These are phyloP conservation scores for Diaporthe batatas DNA, from an alignment of 2,329 filamentous ascomycete species.

Conservation along the genomic window DNA sequence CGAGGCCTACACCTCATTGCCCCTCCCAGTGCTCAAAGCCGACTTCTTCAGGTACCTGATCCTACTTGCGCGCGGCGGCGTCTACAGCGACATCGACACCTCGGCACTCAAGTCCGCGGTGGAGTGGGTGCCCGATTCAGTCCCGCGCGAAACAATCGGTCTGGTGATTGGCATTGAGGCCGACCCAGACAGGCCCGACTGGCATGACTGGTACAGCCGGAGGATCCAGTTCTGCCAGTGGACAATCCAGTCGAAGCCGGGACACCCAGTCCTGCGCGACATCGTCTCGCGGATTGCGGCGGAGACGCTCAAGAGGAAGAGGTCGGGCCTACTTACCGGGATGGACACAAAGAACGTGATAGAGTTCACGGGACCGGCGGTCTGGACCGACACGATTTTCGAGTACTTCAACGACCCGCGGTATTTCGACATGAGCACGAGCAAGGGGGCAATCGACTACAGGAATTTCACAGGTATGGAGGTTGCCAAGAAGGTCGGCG, in stretches of 20 bases:
- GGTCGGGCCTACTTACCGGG: constrained; percentile 71
- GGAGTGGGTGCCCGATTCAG: constrained; percentile 86
- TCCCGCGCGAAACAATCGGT: constrained; percentile 83
- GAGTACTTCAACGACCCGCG: constrained; percentile 92
- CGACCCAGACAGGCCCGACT: constrained; percentile 92
- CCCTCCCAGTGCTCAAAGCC: constrained; percentile 81
- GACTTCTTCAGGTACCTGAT: constrained; percentile 85
- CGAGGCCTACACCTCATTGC: constrained; percentile 80
- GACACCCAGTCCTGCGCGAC: constrained; percentile 91
- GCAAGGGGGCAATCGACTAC: constrained; percentile 82
- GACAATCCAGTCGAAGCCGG: constrained; percentile 97
- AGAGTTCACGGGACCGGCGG: constrained; percentile 92
- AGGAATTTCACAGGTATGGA: constrained; percentile 91
- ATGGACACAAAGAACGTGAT: constrained; percentile 80
- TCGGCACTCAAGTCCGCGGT: constrained; percentile 83
- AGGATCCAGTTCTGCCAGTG: constrained; percentile 99
- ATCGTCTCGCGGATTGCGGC: constrained; percentile 89
- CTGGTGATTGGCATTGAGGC: constrained; percentile 96
- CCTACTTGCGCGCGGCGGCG: constrained; percentile 70
- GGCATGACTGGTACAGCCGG: constrained; percentile 95
- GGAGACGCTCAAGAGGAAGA: constrained; percentile 81
- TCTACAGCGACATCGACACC: constrained; percentile 95
- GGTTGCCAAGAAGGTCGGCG: constrained; percentile 86
- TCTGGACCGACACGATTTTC: constrained; percentile 96
- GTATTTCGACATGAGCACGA: constrained; percentile 85